A percentile compares a stretch with the other conserved stretches of the same genome.
These are phyloP conservation scores for Fusarium bactridioides DNA, from an alignment of 2,329 filamentous ascomycete species.

Conservation along the genomic window DNA sequence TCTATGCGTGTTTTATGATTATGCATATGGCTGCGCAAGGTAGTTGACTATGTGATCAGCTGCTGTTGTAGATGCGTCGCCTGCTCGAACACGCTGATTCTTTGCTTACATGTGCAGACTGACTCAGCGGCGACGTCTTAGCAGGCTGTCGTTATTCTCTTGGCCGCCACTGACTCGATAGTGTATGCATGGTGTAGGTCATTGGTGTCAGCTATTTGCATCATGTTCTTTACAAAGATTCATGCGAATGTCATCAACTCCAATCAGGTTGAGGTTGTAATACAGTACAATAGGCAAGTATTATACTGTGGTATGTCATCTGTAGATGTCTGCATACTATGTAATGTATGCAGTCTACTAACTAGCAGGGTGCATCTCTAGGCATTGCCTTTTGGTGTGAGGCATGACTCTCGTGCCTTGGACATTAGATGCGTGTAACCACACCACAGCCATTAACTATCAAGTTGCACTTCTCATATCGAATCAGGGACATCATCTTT, in stretches of 20 bases:
- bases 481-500: background rate
- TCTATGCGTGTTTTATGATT: background rate
- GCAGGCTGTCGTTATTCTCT: background rate
- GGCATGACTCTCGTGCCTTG: constrained; percentile 6
- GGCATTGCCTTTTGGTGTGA: background rate
- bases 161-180: background rate
- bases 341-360: background rate
- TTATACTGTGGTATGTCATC: background rate
- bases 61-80: background rate
- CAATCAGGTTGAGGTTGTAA: background rate
- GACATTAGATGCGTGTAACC: constrained; percentile 23
- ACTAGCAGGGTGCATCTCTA: too few species aligned
- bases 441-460: background rate
- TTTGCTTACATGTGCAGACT: background rate
- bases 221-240: background rate
- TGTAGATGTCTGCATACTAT: background rate
- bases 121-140: background rate
- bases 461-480: background rate
- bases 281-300: background rate
- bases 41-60: background rate
- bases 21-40: background rate
- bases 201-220: background rate
- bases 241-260: background rate
- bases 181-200: background rate
- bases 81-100: background rate